Conservation (phyloP, 202 grass and related monocot species). For the Carex sylvatica region DNA sequence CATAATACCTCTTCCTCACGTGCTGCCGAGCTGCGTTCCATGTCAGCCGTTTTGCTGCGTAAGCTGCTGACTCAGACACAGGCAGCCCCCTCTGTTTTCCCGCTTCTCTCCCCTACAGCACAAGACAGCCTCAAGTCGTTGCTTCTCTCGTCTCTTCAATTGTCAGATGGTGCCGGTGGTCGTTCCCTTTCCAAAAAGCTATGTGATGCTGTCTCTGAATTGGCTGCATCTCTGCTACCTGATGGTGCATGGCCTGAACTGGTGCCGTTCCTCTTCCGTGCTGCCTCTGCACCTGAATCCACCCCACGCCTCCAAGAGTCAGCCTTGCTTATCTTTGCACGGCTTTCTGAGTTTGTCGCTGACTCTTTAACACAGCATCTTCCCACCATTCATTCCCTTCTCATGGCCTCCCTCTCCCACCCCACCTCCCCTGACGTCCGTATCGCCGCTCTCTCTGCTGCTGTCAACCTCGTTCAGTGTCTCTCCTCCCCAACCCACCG, state of each 20-base stretch:
- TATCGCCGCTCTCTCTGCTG: slow-evolving; percentile 58
- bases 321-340: slow-evolving; percentile 72
- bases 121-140: slow-evolving; percentile 58
- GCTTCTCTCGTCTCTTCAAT: slow-evolving; percentile 54
- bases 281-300: slow-evolving; percentile 47
- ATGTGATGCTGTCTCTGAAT: slow-evolving; percentile 77
- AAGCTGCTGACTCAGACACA: slow-evolving; percentile 17
- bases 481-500: slow-evolving; percentile 63
- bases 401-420: slow-evolving; percentile 60
- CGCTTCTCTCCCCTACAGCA: slow-evolving; percentile 51
- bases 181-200: slow-evolving; percentile 78
- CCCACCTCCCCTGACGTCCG: slow-evolving; percentile 74
- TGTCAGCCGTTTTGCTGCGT: slow-evolving; percentile 33
- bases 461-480: slow-evolving; percentile 80
- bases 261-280: slow-evolving; percentile 78
- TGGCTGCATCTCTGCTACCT: slow-evolving; percentile 63
- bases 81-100: slow-evolving; percentile 43
- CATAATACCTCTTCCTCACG: slow-evolving; percentile 23
- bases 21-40: slow-evolving; percentile 76
- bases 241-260: slow-evolving; percentile 75
- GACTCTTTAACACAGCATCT: slow-evolving; percentile 74
- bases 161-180: slow-evolving; percentile 38
- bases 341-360: slow-evolving; percentile 64
- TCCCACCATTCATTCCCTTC: slow-evolving; percentile 72
- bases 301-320: slow-evolving; percentile 76